Base-by-base conservation (phyloP, 106 monocot species). In the Allium sativum region DNA sequence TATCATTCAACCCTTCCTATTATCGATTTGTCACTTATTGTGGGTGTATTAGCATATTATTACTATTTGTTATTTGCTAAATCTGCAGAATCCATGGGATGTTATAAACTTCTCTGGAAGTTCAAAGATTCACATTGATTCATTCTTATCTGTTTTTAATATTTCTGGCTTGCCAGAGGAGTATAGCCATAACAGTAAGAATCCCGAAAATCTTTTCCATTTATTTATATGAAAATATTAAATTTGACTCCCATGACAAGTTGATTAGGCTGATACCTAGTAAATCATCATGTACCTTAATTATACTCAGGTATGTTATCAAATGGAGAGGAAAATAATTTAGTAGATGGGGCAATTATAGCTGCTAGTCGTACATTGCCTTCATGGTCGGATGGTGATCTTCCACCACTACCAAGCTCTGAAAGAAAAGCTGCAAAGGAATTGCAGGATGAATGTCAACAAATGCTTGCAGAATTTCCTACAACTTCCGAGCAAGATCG, bases 51-150 rank as follows among this genome's bases (percentile, higher is more conserved):
- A 31, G 31, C 31, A 31, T 31, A 31, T 3, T 31, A n/a, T 31
- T 3, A 31, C 4, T 31, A 3, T 5, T 31, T 31, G 5, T 31
- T 1, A 31, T 31, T 31, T 31, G 31, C 31, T n/a, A 31, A 31
- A 31, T 31, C 48, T 73, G 44, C 78, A 95, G 94, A 90, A 96
- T 76, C 95, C 90, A 22, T 96, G 95, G 90, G 95, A 96, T 74
- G 77, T 65, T 40, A 79, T 96, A 75, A 73, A 75, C 15, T 96
- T 96, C 66, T 87, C 90, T 0, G 87, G 87, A 47, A 63, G 56
- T 56, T 72, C 84, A 20, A 66, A 76, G 61, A 80, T 96, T 78
- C 90, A 96, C 66, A 67, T 82, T 73, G 87, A 96, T 72, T 87
- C 95, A 8, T 91, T 87, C 73, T 78, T 96, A 60, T 96, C 95